Evolutionary conservation across 345 rosid species (phyloP), one percentile per base, ranked within the genome.

Genomic region (Hibiscus trionum): DNA sequence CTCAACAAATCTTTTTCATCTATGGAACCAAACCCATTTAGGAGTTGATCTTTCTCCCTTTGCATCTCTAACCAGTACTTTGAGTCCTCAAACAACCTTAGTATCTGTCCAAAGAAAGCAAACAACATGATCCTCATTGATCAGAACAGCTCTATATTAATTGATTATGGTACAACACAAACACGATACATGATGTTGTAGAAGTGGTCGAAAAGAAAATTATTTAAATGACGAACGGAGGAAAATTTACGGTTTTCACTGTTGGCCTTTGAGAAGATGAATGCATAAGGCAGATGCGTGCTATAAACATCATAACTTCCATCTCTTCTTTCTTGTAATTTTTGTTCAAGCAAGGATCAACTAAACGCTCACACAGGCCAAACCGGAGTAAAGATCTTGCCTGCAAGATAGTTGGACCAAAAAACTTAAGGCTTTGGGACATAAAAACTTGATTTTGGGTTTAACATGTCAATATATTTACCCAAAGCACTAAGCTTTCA

Each of bases 401-500:
- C 86, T 80, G 81, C 53, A 65, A 65, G 69, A 65, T 42, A 64
- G 16, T 10, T 64, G 53, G 17, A 21, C 7, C 9, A 11, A 12
- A 66, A 24, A 21, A 7, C 70, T 44, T 66, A 24, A 46, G 26
- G 17, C 55, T 66, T 66, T 44, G 2, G 47, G n/a, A 65, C 29
- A 47, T 11, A 47, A 24, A 67, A 68, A 49, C 42, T 16, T 49
- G 59, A 27, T 68, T 67, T 67, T 11, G 5, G 59, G 71, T 16
- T 27, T 68, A 68, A 44, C 56, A 9, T 27, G 44, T 8, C 71
- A 49, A 50, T 29, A 12, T 37, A 73, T 24, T 80, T 80, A 83
- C 86, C 86, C 84, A 64, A 33, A 80, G 78, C 33, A 83, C 84
- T 29, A 76, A 80, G 80, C 84, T 76, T 78, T 76, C 82, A n/a